These are phyloP conservation scores for Quercus phellos DNA, from an alignment of 331 rosid species.

Conservation along the genomic window DNA sequence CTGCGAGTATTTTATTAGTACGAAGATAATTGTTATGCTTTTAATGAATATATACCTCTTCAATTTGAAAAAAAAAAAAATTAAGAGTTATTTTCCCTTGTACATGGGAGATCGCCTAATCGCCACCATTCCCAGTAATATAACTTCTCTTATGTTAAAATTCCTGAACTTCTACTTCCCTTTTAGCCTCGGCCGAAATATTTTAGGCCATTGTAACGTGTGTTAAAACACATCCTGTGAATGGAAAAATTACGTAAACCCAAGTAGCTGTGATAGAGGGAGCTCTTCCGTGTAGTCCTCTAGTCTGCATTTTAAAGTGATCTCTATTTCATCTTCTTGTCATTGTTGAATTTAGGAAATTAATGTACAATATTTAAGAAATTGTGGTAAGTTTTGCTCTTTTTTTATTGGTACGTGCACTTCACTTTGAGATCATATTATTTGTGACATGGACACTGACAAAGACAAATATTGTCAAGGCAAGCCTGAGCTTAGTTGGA, in stretches of 20 bases:
- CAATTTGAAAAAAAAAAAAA: not conserved
- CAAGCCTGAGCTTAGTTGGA: too few relatives aligned
- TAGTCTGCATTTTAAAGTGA: too few relatives aligned
- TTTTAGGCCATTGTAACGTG: slow-evolving; percentile 35
- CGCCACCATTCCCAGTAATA: slow-evolving; percentile 17
- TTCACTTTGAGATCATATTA: not conserved
- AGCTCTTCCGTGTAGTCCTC: too few relatives aligned
- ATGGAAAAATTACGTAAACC: not conserved
- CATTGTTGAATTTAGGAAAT: too few relatives aligned
- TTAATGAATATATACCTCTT: slow-evolving; percentile 17
- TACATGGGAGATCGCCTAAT: slow-evolving; percentile 32
- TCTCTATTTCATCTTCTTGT: too few relatives aligned
- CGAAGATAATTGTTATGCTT: slow-evolving; percentile 14
- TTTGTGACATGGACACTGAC: not conserved
- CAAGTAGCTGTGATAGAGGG: not conserved
- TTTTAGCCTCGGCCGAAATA: slow-evolving; percentile 16
- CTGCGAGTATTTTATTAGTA: slow-evolving; percentile 11
- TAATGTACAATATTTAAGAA: too few relatives aligned
- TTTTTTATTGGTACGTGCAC: not conserved
- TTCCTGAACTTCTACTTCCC: slow-evolving; percentile 20
- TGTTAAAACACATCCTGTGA: slow-evolving; percentile 15
- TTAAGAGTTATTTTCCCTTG: slow-evolving; percentile 18
- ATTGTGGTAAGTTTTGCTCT: not conserved
- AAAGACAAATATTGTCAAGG: not conserved
- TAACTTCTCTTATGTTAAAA: slow-evolving; percentile 4